Evolutionary conservation across 1,284 basidiomycete species (phyloP).

Genomic region (Irpex sp.): DNA sequence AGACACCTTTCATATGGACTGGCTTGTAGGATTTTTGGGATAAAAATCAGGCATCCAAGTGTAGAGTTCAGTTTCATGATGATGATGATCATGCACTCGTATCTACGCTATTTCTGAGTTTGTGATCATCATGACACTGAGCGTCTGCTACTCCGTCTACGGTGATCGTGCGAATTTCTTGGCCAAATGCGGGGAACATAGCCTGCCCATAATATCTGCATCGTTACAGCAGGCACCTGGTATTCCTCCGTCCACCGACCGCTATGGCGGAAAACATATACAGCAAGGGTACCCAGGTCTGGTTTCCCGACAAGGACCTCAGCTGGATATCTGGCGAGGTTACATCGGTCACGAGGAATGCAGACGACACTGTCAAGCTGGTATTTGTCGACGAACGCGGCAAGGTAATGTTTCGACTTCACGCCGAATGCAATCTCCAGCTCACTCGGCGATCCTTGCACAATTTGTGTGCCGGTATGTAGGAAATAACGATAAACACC

Average conservation of each 20-base stretch:
- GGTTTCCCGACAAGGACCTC: constrained; percentile 90
- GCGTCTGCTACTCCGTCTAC: background rate
- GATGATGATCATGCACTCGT: too few relatives aligned
- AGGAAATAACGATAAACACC: constrained; percentile 81
- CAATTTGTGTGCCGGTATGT: constrained; percentile 6
- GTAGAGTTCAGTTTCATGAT: background rate
- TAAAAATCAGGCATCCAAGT: background rate
- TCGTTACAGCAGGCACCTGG: background rate
- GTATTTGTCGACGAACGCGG: constrained; percentile 83
- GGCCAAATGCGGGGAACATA: background rate
- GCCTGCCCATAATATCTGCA: background rate
- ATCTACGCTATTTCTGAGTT: too few relatives aligned
- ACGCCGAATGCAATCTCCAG: constrained; percentile 2
- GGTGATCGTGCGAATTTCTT: background rate
- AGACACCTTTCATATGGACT: constrained; percentile 42
- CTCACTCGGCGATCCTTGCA: background rate
- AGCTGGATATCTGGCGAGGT: constrained; percentile 93
- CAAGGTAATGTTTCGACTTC: constrained; percentile 51
- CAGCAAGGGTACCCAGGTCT: constrained; percentile 80
- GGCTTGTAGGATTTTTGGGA: constrained; percentile 30
- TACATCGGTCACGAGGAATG: constrained; percentile 53
- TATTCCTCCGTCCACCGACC: constrained; percentile 6
- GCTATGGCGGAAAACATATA: constrained; percentile 83
- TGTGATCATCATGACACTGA: background rate
- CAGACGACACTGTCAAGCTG: constrained; percentile 73